Evolutionary conservation across 306 rosid species (phyloP).

Genomic region (Prinsepia uniflora): DNA sequence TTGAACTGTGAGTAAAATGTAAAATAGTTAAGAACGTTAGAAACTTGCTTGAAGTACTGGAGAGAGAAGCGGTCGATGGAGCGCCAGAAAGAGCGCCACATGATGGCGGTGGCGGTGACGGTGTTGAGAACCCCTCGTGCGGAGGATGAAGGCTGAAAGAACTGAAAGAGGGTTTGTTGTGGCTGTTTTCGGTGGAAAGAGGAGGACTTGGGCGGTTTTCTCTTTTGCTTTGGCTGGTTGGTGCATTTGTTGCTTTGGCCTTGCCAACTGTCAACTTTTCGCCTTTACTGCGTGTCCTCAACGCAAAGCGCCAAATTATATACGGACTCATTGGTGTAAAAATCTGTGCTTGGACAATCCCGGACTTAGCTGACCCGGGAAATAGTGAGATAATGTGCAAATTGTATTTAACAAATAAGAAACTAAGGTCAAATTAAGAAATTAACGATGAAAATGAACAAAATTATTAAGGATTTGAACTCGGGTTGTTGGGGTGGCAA

Average conservation of each 20-base stretch:
- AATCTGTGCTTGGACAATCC: too few relatives aligned
- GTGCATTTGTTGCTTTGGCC: not conserved
- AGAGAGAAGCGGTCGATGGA: conserved; percentile 82
- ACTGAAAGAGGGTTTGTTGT: not conserved
- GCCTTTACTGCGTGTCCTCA: not conserved
- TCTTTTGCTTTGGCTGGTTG: not conserved
- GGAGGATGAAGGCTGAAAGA: not conserved
- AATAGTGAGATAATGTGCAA: too few relatives aligned
- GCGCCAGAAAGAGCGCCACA: conserved; percentile 77
- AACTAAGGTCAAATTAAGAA: too few relatives aligned
- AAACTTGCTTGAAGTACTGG: conserved; percentile 60
- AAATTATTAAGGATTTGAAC: too few relatives aligned
- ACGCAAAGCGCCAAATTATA: not conserved
- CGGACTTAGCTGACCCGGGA: too few relatives aligned
- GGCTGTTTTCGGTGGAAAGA: not conserved
- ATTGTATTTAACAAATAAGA: too few relatives aligned
- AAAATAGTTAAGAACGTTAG: not conserved
- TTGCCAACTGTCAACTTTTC: not conserved
- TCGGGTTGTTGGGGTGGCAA: too few relatives aligned
- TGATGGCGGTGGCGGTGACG: conserved; percentile 15
- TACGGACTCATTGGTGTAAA: not conserved
- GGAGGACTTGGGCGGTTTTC: not conserved
- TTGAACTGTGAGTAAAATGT: not conserved
- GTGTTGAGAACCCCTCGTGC: not conserved
- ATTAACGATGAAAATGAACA: too few relatives aligned